Conservation (phyloP, 306 rosid species). For the Cicer arietinum region DNA sequence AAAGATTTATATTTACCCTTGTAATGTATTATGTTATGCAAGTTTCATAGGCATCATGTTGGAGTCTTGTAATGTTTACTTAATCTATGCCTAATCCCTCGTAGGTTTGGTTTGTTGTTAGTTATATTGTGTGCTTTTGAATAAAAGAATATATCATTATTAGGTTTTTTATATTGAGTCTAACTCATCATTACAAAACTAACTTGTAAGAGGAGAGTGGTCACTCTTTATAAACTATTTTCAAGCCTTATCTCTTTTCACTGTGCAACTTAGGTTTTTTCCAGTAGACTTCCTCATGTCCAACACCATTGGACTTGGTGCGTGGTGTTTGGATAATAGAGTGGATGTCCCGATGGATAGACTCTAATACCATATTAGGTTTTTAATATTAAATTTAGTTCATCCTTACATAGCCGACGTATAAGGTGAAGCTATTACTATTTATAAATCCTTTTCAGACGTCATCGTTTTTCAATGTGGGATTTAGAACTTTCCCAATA, state of each 20-base stretch:
- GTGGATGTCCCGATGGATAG: background rate
- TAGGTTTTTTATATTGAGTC: background rate
- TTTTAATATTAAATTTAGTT: background rate
- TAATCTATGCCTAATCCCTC: slow-evolving; percentile 16
- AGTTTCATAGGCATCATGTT: slow-evolving; percentile 43
- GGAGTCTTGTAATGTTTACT: slow-evolving; percentile 24
- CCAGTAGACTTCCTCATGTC: background rate
- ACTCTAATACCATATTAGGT: background rate
- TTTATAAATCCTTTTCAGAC: background rate
- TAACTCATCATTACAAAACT: background rate
- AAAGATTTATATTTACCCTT: slow-evolving; percentile 32
- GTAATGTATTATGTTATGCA: background rate
- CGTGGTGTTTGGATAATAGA: background rate
- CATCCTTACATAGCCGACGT: background rate
- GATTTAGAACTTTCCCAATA: background rate
- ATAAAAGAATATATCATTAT: slow-evolving; percentile 14
- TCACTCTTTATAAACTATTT: background rate
- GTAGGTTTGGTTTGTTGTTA: slow-evolving; percentile 18
- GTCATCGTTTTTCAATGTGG: background rate
- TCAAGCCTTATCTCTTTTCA: background rate
- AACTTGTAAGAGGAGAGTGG: background rate
- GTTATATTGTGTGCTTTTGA: slow-evolving; percentile 21
- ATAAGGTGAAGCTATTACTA: background rate
- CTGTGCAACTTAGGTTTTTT: background rate
- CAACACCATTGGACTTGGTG: background rate